Evolutionary conservation across 2,329 filamentous ascomycete species (phyloP), one percentile per base, ranked within the genome.

Genomic region (Graphiopsis chlorocephala): DNA sequence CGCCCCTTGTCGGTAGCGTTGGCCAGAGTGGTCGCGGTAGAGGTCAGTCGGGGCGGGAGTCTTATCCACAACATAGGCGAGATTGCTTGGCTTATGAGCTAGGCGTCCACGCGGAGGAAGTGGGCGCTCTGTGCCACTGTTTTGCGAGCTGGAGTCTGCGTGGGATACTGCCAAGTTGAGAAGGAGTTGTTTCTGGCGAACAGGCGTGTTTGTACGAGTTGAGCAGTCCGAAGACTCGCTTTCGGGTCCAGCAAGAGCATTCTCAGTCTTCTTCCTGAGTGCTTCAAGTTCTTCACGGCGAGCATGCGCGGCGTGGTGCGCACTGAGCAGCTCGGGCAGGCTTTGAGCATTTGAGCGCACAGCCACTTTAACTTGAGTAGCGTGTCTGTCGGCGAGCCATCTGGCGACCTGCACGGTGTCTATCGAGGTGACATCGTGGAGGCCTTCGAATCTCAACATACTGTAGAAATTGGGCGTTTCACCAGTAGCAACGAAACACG

Each of bases 1-100:
- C 11, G 48, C 61, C 12, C 57, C 61, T 11, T 60, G 56, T 15
- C 69, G 69, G 53, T 71, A 70, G 20, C 68, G 68, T 31, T 69
- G 63, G 10, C 64, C 65, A 12, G 69, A 69, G 23, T 55, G 26
- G 47, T 67, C 63, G 26, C 66, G 65, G 47, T 71, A 71, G 42
- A 70, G 68, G 45, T 65, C 68, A 33, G 33, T 38, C 1, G 33
- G 15, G 12, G 33, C 20, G 17, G 25, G 17, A 12, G 25, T 58
- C 29, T 28, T 38, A 4, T 58, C 33, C 10, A 20, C 31, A 42
- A 38, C 55, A 4, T 38, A 38, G 23, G 55, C 55, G 28, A 58
- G 55, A 28, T 42, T 58, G 55, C 33, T 28, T 28, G 33, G 29
- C 6, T 58, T 58, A 33, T 33, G 31, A 10, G 15, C 55, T 11